Evolutionary conservation across 2,329 filamentous ascomycete species (phyloP), one percentile per base, ranked within the genome.

Genomic region (Verticillium albo-atrum): DNA sequence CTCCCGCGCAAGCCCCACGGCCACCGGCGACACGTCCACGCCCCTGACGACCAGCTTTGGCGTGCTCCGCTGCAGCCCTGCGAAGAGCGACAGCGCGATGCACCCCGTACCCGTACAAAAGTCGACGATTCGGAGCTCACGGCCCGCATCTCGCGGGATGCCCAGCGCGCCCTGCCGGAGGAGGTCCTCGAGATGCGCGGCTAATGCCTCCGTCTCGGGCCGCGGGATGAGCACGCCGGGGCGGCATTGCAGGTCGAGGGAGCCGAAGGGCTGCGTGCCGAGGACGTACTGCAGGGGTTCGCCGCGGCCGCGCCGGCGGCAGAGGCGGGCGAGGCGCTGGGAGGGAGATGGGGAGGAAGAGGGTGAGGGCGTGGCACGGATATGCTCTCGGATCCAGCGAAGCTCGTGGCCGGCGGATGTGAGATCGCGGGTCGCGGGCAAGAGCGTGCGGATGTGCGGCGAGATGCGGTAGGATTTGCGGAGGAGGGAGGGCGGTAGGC

Each of bases 91-190:
- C 9, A 98, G 82, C 0, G 92, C 84, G 63, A 98, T 96, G 74
- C 94, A 97, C 4, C 95, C 95, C 5, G 90, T 91, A 10, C 95
- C 95, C 0, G 92, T 93, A 73, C 95, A 98, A 30, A 97, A 79
- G 72, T 99, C 95, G 9, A 97, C 73, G 47, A 98, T 78, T 14
- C 80, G 82, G 14, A 96, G 66, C 17, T 25, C 42, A 14, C 30
- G 10, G 68, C 62, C 66, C 65, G 63, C 47, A 58, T n/a, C 6
- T 47, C 23, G 20, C 6, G 9, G 10, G 3, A 12, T 3, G 4
- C 14, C 14, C 25, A 28, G 25, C 25, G 25, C 12, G 25, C 51
- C 15, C 25, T 26, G 25, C 15, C 51, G 51, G 55, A 57, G 17
- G 10, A 81, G 63, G 5, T 74, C 69, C 35, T 81, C 82, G 12